Evolutionary conservation across 2,329 filamentous ascomycete species (phyloP).

Genomic region (Neofusicoccum laricinum): DNA sequence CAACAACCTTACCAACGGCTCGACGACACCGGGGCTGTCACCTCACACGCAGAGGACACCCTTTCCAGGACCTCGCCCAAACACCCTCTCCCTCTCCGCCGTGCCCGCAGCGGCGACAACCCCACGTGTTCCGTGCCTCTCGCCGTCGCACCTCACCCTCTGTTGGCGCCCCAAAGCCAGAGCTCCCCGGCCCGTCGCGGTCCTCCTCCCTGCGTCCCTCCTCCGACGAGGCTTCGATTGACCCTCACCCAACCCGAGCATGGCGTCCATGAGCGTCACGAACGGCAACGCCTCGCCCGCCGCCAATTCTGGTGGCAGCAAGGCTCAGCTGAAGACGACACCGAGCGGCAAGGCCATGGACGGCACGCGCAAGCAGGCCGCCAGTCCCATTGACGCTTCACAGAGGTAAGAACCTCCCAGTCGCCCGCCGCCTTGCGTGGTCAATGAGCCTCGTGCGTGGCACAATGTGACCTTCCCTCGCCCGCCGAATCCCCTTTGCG

Average conservation of each 20-base stretch:
- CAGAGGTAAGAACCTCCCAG: slow-evolving; percentile 48
- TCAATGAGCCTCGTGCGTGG: slow-evolving; percentile 13
- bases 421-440: neutral
- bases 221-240: slow-evolving; percentile 15
- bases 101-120: slow-evolving; percentile 2
- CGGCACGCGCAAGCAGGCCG: slow-evolving; percentile 53
- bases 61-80: slow-evolving; percentile 7
- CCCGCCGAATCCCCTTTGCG: slow-evolving; percentile 13
- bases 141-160: slow-evolving; percentile 11
- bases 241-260: slow-evolving; percentile 1
- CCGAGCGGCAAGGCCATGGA: slow-evolving; percentile 51
- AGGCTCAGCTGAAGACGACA: slow-evolving; percentile 50
- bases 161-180: slow-evolving; percentile 14
- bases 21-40: slow-evolving; percentile 7
- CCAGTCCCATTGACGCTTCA: slow-evolving; percentile 53
- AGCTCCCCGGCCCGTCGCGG: slow-evolving; percentile 16
- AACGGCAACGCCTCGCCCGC: slow-evolving; percentile 32
- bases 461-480: slow-evolving; percentile 9
- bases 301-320: slow-evolving; percentile 35
- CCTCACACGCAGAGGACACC: slow-evolving; percentile 10
- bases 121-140: neutral
- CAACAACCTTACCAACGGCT: slow-evolving; percentile 13
- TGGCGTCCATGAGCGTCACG: slow-evolving; percentile 19
- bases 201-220: slow-evolving; percentile 20
- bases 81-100: neutral